Conservation (phyloP, 2,329 filamentous ascomycete species). For the Albifimbria verrucaria region DNA sequence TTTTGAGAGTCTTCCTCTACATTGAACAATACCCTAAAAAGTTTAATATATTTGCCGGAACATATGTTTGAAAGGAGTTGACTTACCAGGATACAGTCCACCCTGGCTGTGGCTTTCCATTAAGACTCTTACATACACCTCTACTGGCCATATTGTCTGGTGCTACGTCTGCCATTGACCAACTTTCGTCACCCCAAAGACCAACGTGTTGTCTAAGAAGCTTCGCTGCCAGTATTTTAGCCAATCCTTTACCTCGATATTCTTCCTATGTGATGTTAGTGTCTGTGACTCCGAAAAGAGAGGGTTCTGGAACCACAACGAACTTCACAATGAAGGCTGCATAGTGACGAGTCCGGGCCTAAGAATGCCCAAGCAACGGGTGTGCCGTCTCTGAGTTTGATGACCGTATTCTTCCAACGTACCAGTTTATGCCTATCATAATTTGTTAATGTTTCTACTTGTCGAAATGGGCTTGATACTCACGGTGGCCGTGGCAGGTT, state of each 20-base stretch:
- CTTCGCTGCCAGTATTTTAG: conserved; percentile 57
- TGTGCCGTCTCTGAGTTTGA: conserved; percentile 42
- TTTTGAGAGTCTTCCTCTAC: neutral
- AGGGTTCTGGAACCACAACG: neutral
- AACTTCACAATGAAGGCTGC: conserved; percentile 57
- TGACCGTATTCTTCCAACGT: conserved; percentile 42
- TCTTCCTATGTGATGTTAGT: conserved; percentile 30
- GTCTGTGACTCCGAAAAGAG: neutral
- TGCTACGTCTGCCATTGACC: conserved; percentile 62
- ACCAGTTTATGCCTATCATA: conserved; percentile 35
- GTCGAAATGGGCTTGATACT: conserved; percentile 18
- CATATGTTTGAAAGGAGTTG: neutral
- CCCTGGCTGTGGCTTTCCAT: conserved; percentile 45
- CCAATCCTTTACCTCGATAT: conserved; percentile 60
- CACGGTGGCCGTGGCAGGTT: conserved; percentile 53
- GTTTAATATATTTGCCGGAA: neutral
- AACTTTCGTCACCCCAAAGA: conserved; percentile 45
- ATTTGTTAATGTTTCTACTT: too few species aligned
- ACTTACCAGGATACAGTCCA: conserved; percentile 61
- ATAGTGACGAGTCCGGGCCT: conserved; percentile 59
- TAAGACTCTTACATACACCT: conserved; percentile 59
- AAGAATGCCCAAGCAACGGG: conserved; percentile 65
- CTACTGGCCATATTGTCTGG: conserved; percentile 58
- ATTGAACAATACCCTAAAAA: neutral
- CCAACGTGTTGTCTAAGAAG: conserved; percentile 50